Evolutionary conservation across 768 basidiomycete genomes (phyloP), one percentile per base, ranked within the genome.

Genomic region (Serendipita sp.): DNA sequence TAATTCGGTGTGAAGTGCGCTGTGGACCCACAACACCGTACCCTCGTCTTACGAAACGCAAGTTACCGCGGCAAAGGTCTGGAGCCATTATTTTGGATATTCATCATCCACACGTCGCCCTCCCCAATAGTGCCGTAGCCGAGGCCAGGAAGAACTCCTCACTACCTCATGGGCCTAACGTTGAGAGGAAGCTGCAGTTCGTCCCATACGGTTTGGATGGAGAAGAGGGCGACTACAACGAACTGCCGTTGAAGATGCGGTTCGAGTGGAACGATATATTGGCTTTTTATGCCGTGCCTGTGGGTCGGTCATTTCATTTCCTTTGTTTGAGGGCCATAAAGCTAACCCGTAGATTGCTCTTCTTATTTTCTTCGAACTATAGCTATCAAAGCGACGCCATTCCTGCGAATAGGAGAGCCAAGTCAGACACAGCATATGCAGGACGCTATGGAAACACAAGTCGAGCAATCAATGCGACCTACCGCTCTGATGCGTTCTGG

Each of bases 21-120:
- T 84, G 81, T 68, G 82, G 84, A 3, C 76, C 88, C 83, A 3
- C 69, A 74, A 20, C 70, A 70, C 1, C 71, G 66, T 26, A 69
- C 4, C 38, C 38, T 38, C 45, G 45, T 9, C 26, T 20, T 48
- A 48, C 45, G 9, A 48, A 48, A n/a, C 45, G 45, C 7, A 48
- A 48, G 9, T 48, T 48, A n/a, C 9, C 26, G n/a, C 45, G 45
- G 7, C 76, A 75, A 17, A 81, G 87, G 26, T 90, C 90, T 45
- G 90, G 91, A 3, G 79, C 81, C 26, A 64, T 89, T 3, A 72
- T 87, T 16, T 28, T 88, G 34, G 87, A 90, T 67, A 60, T 88
- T 0, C 81, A 84, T 68, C 74, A 76, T 22, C 53, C 53, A 4
- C 33, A 58, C 28, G 17, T 58, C 11, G 11, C 33, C 11, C 53